phyloP scores from a whole-genome alignment of 192 early-diverging fungal species.

The Coemansia guatemalensis region DNA sequence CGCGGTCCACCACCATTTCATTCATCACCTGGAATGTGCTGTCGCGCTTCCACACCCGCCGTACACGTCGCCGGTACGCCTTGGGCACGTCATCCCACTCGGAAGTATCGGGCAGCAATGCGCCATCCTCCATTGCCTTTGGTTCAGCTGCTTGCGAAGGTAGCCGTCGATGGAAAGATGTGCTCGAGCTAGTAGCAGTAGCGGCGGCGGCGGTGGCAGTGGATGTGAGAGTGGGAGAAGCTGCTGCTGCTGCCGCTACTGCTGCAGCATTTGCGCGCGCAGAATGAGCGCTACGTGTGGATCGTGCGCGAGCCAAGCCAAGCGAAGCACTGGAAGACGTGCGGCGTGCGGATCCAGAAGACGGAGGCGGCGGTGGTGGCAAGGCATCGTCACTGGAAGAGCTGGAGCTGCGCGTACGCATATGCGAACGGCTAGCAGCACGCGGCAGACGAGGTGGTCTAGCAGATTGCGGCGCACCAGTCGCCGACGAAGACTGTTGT shows the following conservation, averaged over 20 bases:
- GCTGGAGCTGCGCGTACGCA: constrained; percentile 10
- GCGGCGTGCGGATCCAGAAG: background rate
- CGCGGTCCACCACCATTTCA: constrained; percentile 92
- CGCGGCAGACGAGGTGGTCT: background rate
- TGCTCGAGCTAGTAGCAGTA: background rate
- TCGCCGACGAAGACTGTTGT: background rate
- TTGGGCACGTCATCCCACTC: constrained; percentile 54
- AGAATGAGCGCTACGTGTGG: background rate
- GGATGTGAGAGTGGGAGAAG: background rate
- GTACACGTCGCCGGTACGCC: constrained; percentile 55
- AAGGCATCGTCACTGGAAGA: background rate
- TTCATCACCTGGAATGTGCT: constrained; percentile 91
- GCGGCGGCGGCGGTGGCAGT: background rate
- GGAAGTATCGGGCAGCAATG: constrained; percentile 16
- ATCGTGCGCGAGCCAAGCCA: background rate
- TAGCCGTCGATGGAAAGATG: background rate
- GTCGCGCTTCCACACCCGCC: constrained; percentile 54
- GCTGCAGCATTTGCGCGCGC: constrained; percentile 1
- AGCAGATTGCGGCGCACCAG: background rate
- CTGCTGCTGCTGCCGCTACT: background rate
- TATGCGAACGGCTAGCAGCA: constrained; percentile 11
- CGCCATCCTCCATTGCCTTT: background rate
- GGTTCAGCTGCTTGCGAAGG: background rate
- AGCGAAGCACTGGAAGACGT: background rate
- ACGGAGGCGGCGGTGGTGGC: background rate